Conservation (phyloP, 441 rosid species). For the Populus trichocarpa region DNA sequence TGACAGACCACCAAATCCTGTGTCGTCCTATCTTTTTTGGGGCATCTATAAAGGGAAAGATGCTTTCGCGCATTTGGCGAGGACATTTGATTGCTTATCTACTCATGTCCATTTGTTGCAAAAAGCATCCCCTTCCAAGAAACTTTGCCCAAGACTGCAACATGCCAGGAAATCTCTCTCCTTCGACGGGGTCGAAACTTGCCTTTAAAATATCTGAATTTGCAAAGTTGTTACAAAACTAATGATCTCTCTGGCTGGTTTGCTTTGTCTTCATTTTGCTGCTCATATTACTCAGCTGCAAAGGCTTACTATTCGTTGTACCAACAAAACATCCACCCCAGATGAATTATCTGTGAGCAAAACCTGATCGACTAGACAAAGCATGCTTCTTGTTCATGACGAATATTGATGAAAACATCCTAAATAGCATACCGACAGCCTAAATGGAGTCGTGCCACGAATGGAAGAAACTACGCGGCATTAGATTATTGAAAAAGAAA, state of each 20-base stretch:
- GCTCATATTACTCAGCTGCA: background rate
- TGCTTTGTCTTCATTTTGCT: background rate
- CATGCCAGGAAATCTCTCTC: background rate
- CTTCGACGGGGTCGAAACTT: background rate
- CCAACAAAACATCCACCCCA: background rate
- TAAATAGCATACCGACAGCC: background rate
- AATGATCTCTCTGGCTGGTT: background rate
- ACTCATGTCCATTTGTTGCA: background rate
- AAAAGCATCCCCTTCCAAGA: background rate
- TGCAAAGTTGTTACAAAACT: background rate
- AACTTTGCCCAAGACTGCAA: background rate
- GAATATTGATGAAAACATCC: background rate
- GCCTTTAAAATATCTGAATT: background rate
- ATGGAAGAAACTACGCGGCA: background rate
- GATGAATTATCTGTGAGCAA: background rate
- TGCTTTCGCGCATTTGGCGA: background rate
- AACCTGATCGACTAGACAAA: background rate
- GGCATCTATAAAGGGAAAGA: background rate
- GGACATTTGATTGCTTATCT: background rate
- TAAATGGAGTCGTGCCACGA: background rate
- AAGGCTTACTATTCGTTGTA: background rate
- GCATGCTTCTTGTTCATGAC: background rate
- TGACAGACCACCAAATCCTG: background rate
- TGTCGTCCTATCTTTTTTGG: background rate
- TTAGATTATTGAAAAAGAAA: background rate